phyloP scores from a whole-genome alignment of 345 rosid species.

The Firmiana major region DNA sequence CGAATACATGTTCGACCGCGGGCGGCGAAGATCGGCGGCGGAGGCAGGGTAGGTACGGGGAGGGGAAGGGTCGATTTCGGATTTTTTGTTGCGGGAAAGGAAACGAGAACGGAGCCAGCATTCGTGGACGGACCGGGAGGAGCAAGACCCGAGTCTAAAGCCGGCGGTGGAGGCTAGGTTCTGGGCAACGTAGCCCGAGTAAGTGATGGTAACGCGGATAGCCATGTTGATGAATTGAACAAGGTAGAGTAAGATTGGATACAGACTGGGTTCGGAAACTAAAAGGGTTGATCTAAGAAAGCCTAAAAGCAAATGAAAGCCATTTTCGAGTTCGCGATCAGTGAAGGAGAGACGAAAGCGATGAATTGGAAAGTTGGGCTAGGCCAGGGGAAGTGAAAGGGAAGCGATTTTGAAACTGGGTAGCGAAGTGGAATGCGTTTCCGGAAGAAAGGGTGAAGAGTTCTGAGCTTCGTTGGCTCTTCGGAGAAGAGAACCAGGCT shows the following conservation, averaged over 20 bases:
- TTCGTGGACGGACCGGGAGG: constrained; percentile 49
- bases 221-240: constrained; percentile 53
- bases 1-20: constrained; percentile 30
- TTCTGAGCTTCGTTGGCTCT: constrained; percentile 18
- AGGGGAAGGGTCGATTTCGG: constrained; percentile 37
- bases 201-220: constrained; percentile 59
- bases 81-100: constrained; percentile 32
- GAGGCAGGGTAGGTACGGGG: constrained; percentile 13
- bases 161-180: constrained; percentile 53
- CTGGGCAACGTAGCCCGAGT: constrained; percentile 62
- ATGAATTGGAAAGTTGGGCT: constrained; percentile 24
- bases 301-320: constrained; percentile 27
- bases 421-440: not conserved
- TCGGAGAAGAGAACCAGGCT: constrained; percentile 5
- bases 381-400: constrained; percentile 15
- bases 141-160: constrained; percentile 41
- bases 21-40: constrained; percentile 7
- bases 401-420: not conserved
- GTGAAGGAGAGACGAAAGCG: constrained; percentile 22
- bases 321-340: constrained; percentile 21
- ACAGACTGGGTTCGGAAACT: constrained; percentile 40
- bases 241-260: constrained; percentile 39
- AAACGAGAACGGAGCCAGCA: constrained; percentile 47
- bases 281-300: constrained; percentile 21
- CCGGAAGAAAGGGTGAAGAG: not conserved